A percentile compares a stretch with the other conserved stretches of the same genome.
Evolutionary conservation across 257 asterid species (phyloP).

Genomic region (Linaria vulgaris): DNA sequence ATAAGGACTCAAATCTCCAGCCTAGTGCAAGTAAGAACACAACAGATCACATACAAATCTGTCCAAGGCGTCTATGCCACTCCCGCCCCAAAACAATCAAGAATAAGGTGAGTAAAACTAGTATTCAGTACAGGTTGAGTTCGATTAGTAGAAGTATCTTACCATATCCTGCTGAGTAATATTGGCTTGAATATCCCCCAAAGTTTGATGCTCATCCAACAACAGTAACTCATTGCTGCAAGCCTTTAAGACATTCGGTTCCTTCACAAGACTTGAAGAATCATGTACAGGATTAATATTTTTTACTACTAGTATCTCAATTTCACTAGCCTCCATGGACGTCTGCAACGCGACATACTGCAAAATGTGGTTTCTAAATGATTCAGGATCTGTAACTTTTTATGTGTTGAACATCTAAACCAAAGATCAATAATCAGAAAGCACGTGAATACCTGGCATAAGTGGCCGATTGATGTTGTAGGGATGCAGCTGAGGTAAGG

Average conservation of each 20-base stretch:
- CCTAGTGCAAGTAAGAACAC: too few relatives aligned
- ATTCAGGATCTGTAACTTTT: constrained; percentile 11
- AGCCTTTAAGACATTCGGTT: constrained; percentile 36
- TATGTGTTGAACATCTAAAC: not conserved
- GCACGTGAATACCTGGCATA: constrained; percentile 59
- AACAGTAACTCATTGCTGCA: constrained; percentile 41
- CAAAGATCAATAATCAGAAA: constrained; percentile 21
- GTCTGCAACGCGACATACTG: constrained; percentile 91
- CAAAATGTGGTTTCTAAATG: constrained; percentile 28
- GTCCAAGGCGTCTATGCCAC: too few relatives aligned
- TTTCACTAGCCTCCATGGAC: constrained; percentile 58
- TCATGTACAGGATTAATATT: constrained; percentile 37
- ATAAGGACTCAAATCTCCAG: too few relatives aligned
- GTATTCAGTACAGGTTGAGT: too few relatives aligned
- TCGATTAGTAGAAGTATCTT: constrained; percentile 13
- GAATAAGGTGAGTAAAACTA: too few relatives aligned
- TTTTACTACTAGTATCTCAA: constrained; percentile 64
- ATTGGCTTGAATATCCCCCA: constrained; percentile 70
- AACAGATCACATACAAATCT: too few relatives aligned
- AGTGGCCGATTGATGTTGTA: constrained; percentile 56
- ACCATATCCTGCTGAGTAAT: constrained; percentile 73
- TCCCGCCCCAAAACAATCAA: too few relatives aligned
- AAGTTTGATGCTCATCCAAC: constrained; percentile 62
- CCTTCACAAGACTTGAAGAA: constrained; percentile 33
- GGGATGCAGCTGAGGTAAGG: constrained; percentile 79